Evolutionary conservation across 371 early-diverging fungal genomes (phyloP), one percentile per base, ranked within the genome.

Genomic region (Syncephalastrum racemosum): DNA sequence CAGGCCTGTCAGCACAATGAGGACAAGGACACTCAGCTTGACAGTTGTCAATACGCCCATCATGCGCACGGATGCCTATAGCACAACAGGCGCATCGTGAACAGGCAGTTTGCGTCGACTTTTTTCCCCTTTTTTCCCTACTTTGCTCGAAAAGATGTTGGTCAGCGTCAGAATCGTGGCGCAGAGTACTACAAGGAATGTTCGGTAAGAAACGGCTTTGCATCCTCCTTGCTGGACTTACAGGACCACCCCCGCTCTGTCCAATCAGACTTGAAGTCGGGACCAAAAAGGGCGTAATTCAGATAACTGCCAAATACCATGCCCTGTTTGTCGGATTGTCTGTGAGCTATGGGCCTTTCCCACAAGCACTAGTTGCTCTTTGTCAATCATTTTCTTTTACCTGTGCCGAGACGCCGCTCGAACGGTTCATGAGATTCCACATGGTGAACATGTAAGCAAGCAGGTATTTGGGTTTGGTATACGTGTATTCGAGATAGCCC

Each of bases 231-330:
- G n/a, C n/a, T n/a, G n/a, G n/a, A 54, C 66, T 60, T 66, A 71
- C 75, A 41, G 50, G 75, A 57, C 75, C 75, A 75, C 5, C 61
- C 63, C 41, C 75, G 58, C 43, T 75, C 75, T 22, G 41, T 40
- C 62, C 65, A 62, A 50, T 56, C 50, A 2, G 75, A 71, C 25
- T 69, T 69, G 49, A 54, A 69, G 0, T 53, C 43, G 6, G 67
- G 31, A 1, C 75, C 75, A 56, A 65, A 71, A 16, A 75, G 36
- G 14, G 75, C 70, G 60, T 71, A 71, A 54, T 75, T 75, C 46
- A 75, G 49, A 41, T 75, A 75, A 1, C 71, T 62, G 6, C 75
- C 75, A 62, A 75, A 75, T 0, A 75, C 72, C 46, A 66, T 69
- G 10, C 73, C 42, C 25, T 25, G n/a, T 55, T 16, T 49, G 15